Base-by-base conservation (phyloP, 768 basidiomycete species). In the Dioszegia hungarica region DNA sequence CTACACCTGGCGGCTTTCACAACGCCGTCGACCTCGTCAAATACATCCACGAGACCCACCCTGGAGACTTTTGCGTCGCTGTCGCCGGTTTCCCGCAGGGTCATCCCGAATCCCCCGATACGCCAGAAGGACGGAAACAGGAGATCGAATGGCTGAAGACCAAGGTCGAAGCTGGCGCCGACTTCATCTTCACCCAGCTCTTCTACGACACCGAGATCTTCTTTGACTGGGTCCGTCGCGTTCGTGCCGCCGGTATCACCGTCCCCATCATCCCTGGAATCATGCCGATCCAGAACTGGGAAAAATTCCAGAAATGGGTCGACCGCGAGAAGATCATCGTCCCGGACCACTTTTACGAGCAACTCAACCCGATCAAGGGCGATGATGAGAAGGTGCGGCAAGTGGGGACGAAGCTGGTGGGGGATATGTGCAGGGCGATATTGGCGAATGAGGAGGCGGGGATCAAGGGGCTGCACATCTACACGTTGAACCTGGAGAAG, bases 181-280 rank as follows among this genome's bases (percentile, higher is more conserved):
- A 85, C 73, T 89, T 94, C 78, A 95, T 97, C 77, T 95, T 97
- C 80, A 95, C 93, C 0, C 93, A 97, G 77, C 91, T 97, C 90
- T 97, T 97, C 79, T 95, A 93, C 78, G 93, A 95, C 67, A 85
- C 87, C 45, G 82, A 89, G 31, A 72, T 98, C 66, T 98, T 99
- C 79, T 85, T 95, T 68, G 80, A 81, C 47, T 99, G 95, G 95
- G 92, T 89, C 37, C 85, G 84, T 59, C 62, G 83, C 40, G 84
- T 90, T 29, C 84, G 91, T 56, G 87, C 81, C 11, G 89, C 87
- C 0, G 91, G 90, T 6, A 91, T 93, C 73, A 88, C 85, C 1
- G 80, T 92, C 27, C 92, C 91, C 17, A 88, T 94, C 64, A 86
- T 93, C 12, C 91, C 90, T 29, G 91, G 91, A n/a, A 86, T 94